Percentiles rank a stretch among this genome's conserved stretches.
These are phyloP conservation scores for Colletotrichum tropicale DNA, from an alignment of 2,329 filamentous ascomycete species.

Conservation along the genomic window DNA sequence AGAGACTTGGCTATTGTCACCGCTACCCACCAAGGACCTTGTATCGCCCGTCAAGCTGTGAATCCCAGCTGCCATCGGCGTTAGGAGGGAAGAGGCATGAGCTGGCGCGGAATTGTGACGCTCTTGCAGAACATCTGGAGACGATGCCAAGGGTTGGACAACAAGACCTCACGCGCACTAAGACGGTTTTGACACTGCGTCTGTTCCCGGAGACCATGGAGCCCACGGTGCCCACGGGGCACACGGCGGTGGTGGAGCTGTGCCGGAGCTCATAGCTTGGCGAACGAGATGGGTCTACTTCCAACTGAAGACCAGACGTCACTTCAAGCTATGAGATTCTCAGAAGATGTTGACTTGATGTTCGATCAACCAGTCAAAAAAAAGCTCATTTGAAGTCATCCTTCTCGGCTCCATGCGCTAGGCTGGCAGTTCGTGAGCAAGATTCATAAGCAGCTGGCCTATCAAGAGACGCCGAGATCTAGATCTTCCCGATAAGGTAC, in stretches of 20 bases:
- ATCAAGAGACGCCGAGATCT: not conserved
- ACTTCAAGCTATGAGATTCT: not conserved
- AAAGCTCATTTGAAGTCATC: not conserved
- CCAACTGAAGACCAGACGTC: not conserved
- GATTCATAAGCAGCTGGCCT: not conserved
- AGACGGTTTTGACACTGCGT: not conserved
- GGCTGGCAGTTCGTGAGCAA: not conserved
- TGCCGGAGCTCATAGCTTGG: not conserved
- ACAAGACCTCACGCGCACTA: not conserved
- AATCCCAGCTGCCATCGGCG: not conserved
- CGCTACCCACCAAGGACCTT: not conserved
- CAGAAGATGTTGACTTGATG: rapidly evolving
- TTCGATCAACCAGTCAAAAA: not conserved
- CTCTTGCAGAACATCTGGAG: not conserved
- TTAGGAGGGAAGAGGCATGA: not conserved
- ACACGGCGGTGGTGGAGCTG: not conserved
- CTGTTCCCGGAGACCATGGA: not conserved
- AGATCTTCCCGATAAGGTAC: not conserved
- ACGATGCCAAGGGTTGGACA: not conserved
- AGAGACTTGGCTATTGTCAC: not conserved
- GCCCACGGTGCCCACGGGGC: not conserved
- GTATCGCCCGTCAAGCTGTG: not conserved
- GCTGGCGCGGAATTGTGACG: not conserved
- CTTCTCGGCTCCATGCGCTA: not conserved
- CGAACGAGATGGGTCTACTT: too few species aligned